Conservation (phyloP, 306 rosid genomes). For the Rosa lucieae region DNA sequence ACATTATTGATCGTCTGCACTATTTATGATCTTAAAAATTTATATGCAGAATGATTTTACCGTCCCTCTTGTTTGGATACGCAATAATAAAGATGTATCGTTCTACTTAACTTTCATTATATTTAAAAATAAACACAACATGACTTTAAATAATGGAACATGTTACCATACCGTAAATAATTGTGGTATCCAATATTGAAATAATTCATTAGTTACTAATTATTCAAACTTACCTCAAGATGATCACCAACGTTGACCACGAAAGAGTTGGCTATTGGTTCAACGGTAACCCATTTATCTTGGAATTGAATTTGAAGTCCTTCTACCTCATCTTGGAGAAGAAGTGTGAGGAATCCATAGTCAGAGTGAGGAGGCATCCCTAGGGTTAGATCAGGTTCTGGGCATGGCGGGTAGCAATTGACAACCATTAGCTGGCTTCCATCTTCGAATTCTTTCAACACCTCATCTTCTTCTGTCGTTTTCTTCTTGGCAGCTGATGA, state of each 20-base stretch:
- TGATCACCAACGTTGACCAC: slow-evolving; percentile 93
- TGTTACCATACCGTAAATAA: background rate
- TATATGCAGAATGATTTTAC: no score
- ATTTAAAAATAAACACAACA: no score
- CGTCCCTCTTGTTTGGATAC: no score
- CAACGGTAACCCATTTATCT: slow-evolving; percentile 73
- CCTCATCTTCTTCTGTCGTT: slow-evolving; percentile 32
- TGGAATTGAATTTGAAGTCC: slow-evolving; percentile 72
- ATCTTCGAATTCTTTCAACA: slow-evolving; percentile 50
- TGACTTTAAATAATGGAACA: no score
- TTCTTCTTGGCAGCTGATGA: slow-evolving; percentile 2
- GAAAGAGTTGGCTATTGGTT: slow-evolving; percentile 67
- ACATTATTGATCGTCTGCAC: no score
- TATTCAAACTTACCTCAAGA: slow-evolving; percentile 59
- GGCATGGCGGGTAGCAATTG: slow-evolving; percentile 89
- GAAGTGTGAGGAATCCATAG: slow-evolving; percentile 84
- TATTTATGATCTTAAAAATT: no score
- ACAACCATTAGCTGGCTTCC: slow-evolving; percentile 87
- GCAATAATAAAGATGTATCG: background rate
- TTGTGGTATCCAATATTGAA: background rate
- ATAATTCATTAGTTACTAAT: background rate
- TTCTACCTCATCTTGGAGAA: slow-evolving; percentile 76
- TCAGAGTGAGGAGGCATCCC: slow-evolving; percentile 97
- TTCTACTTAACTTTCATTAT: background rate
- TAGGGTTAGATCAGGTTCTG: slow-evolving; percentile 85